Evolutionary conservation across 2,329 filamentous ascomycete genomes (phyloP).

Genomic region (Talaromyces sp.): DNA sequence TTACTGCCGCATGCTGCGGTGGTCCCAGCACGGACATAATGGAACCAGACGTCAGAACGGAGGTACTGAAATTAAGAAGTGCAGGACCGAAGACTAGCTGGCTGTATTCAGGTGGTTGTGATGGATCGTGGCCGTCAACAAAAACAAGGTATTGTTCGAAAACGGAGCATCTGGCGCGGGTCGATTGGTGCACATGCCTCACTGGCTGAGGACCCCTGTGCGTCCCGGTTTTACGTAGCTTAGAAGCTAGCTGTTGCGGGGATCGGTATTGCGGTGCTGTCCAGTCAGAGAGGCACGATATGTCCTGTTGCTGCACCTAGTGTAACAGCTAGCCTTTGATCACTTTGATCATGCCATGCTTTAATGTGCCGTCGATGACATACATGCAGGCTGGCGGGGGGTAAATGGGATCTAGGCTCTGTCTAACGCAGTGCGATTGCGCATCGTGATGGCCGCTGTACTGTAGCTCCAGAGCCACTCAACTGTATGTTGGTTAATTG

Average conservation of each 20-base stretch:
- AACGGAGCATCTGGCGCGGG: conserved; percentile 9
- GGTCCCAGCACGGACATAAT: not conserved
- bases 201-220: not conserved
- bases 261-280: not conserved
- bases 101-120: conserved; percentile 1
- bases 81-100: not conserved
- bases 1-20: conserved; percentile 7
- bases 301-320: not conserved
- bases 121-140: not conserved
- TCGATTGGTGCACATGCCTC: conserved; percentile 1
- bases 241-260: not conserved
- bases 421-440: not conserved
- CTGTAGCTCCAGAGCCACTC: not conserved
- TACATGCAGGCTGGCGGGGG: not conserved
- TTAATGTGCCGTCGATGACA: not conserved
- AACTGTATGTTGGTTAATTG: not conserved
- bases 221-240: not conserved
- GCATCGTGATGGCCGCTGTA: not conserved
- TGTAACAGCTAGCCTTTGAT: conserved; percentile 2
- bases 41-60: conserved; percentile 4
- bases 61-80: not conserved
- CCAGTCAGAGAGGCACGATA: conserved; percentile 6
- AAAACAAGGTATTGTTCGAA: conserved; percentile 14
- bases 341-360: conserved; percentile 1
- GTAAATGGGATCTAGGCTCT: not conserved